phyloP scores from a whole-genome alignment of 2,329 filamentous ascomycete species.

The Calonectria multiphialidica region DNA sequence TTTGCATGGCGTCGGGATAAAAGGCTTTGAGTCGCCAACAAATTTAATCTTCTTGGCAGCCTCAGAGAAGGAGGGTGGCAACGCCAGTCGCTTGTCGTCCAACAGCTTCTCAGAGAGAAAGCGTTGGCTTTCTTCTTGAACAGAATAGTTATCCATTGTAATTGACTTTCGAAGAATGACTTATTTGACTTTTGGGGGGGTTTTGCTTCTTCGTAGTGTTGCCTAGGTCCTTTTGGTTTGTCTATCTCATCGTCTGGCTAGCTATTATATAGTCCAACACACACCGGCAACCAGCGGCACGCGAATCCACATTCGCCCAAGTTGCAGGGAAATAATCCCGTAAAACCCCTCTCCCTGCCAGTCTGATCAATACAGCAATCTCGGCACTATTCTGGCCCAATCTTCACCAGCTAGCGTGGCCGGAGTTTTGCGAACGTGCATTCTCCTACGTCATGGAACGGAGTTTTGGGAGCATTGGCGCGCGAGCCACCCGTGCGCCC shows the following conservation, averaged over 20 bases:
- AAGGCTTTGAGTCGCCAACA: conserved; percentile 21
- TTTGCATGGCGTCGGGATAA: conserved; percentile 27
- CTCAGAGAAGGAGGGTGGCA: conserved; percentile 13
- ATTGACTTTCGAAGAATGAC: background rate
- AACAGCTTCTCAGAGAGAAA: conserved; percentile 13
- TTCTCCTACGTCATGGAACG: background rate
- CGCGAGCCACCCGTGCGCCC: no score
- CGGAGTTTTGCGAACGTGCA: background rate
- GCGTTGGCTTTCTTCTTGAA: conserved; percentile 12
- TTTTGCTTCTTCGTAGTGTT: background rate
- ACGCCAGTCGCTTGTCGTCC: background rate
- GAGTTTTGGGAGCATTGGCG: background rate
- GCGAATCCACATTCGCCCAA: background rate
- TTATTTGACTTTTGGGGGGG: background rate
- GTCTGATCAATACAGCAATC: no score
- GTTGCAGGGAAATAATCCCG: background rate
- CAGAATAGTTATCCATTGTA: conserved; percentile 14
- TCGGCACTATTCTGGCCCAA: background rate
- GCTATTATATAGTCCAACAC: background rate
- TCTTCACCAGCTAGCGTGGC: background rate
- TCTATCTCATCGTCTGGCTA: background rate
- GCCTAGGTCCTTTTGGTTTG: no score
- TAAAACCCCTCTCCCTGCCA: no score
- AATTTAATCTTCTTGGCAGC: conserved; percentile 22
- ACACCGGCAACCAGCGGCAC: background rate